Conservation (phyloP, 225 moss, liverwort and hornwort species). For the Physcomitrellopsis africana region DNA sequence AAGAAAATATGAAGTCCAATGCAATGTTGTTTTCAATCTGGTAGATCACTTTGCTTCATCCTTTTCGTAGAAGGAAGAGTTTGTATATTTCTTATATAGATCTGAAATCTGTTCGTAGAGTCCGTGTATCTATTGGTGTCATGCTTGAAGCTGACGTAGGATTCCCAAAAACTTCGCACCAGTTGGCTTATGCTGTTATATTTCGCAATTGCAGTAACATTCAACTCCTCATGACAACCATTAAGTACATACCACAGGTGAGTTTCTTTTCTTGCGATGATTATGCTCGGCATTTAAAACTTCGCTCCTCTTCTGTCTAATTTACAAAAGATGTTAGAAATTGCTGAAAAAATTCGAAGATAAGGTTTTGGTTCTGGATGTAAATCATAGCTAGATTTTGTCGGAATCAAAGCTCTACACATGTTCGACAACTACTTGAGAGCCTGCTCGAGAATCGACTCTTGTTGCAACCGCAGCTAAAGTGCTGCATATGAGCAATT, state of each 20-base stretch:
- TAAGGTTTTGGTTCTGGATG: not conserved
- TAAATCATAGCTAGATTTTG: not conserved
- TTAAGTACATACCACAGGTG: conserved; percentile 97
- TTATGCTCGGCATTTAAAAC: not conserved
- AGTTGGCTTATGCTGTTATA: conserved; percentile 22
- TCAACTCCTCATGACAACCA: conserved; percentile 82
- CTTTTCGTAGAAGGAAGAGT: not conserved
- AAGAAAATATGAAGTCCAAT: not conserved
- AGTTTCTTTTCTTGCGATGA: conserved; percentile 5
- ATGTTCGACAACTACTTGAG: not conserved
- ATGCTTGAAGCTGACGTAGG: not conserved
- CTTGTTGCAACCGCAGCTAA: not conserved
- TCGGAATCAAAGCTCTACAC: not conserved
- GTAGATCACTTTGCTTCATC: not conserved
- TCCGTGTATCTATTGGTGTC: conserved; percentile 6
- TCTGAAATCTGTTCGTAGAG: conserved; percentile 2
- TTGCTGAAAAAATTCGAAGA: not conserved
- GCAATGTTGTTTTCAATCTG: not conserved
- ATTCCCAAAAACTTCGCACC: not conserved
- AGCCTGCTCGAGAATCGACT: not conserved
- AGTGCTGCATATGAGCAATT: conserved; percentile 12
- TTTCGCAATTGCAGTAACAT: conserved; percentile 71
- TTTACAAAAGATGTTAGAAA: not conserved
- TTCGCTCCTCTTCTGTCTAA: not conserved
- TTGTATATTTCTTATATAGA: not conserved